Percentiles rank a stretch among this genome's conserved stretches.
Evolutionary conservation across 2,329 filamentous ascomycete genomes (phyloP).

Genomic region (Ophiocordyceps camponoti-saundersi): DNA sequence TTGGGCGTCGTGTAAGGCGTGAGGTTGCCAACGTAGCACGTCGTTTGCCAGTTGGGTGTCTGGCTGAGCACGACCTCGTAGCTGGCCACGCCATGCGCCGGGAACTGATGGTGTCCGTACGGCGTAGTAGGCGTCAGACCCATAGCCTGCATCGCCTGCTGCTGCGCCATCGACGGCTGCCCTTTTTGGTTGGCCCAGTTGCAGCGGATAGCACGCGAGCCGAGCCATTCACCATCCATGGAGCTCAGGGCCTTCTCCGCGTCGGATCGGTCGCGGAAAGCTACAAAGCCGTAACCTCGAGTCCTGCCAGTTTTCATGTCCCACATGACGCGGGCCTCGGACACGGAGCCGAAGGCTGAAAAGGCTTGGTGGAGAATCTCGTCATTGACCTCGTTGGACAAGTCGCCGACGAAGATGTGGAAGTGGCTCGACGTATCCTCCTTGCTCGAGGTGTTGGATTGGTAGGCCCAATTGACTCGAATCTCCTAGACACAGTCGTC

Average conservation of each 20-base stretch:
- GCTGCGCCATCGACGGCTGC: slow-evolving; percentile 96
- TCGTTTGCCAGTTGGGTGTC: slow-evolving; percentile 96
- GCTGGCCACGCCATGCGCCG: slow-evolving; percentile 88
- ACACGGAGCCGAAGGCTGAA: slow-evolving; percentile 87
- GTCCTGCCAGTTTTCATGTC: slow-evolving; percentile 99
- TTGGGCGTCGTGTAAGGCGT: slow-evolving; percentile 96
- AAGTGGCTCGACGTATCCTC: slow-evolving; percentile 98
- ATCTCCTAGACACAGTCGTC: slow-evolving; percentile 53
- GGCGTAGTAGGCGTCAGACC: slow-evolving; percentile 95
- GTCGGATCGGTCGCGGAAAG: slow-evolving; percentile 83
- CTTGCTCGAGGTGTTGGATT: slow-evolving; percentile 85
- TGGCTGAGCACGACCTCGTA: slow-evolving; percentile 95
- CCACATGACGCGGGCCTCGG: slow-evolving; percentile 99
- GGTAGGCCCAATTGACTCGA: slow-evolving; percentile 98
- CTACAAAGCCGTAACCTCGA: slow-evolving; percentile 93
- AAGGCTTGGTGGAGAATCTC: slow-evolving; percentile 89
- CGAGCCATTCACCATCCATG: slow-evolving; percentile 99
- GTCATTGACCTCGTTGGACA: slow-evolving; percentile 98
- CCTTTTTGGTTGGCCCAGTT: slow-evolving; percentile 99
- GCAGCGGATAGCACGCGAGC: slow-evolving; percentile 92
- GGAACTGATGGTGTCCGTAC: slow-evolving; percentile 95
- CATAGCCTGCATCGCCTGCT: slow-evolving; percentile 93
- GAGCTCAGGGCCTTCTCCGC: slow-evolving; percentile 92
- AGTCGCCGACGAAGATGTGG: slow-evolving; percentile 94
- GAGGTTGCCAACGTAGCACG: slow-evolving; percentile 92